Evolutionary conservation across 2,329 filamentous ascomycete species (phyloP).

Genomic region (Apiospora malaysiana): DNA sequence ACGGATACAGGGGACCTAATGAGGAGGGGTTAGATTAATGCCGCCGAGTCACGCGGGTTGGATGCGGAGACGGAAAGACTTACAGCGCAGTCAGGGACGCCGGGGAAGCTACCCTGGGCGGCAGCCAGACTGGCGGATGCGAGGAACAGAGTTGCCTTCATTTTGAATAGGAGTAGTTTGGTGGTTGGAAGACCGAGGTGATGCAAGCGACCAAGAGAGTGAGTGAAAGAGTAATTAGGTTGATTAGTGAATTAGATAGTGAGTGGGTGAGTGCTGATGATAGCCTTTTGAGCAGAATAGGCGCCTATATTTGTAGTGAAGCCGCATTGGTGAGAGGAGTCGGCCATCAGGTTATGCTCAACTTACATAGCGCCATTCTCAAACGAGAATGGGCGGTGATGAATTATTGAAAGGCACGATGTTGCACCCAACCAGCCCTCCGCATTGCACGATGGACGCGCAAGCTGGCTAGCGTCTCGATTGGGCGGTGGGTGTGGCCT

Average conservation of each 20-base stretch:
- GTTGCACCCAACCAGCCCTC: neutral
- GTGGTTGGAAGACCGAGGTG: neutral
- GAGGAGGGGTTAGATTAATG: neutral
- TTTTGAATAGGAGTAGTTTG: neutral
- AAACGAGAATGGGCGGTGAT: slow-evolving; percentile 3
- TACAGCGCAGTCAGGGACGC: slow-evolving; percentile 16
- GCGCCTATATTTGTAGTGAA: neutral
- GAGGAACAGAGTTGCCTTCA: slow-evolving; percentile 16
- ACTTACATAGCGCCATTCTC: neutral
- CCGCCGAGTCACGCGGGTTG: neutral
- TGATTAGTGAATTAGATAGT: neutral
- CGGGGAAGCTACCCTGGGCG: slow-evolving; percentile 3
- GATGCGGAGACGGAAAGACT: neutral
- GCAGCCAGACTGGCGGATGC: neutral
- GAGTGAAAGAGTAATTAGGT: too few species aligned
- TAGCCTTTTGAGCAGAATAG: neutral
- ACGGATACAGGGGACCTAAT: neutral
- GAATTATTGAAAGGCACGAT: slow-evolving; percentile 1
- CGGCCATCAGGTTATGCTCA: neutral
- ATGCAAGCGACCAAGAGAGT: neutral
- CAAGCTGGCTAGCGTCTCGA: neutral
- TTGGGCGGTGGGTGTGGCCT: neutral
- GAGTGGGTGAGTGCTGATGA: neutral
- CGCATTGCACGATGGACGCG: slow-evolving; percentile 10
- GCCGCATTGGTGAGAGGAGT: neutral